Evolutionary conservation across 306 rosid genomes (phyloP), one percentile per base, ranked within the genome.

Genomic region (Mimosa bimucronata): DNA sequence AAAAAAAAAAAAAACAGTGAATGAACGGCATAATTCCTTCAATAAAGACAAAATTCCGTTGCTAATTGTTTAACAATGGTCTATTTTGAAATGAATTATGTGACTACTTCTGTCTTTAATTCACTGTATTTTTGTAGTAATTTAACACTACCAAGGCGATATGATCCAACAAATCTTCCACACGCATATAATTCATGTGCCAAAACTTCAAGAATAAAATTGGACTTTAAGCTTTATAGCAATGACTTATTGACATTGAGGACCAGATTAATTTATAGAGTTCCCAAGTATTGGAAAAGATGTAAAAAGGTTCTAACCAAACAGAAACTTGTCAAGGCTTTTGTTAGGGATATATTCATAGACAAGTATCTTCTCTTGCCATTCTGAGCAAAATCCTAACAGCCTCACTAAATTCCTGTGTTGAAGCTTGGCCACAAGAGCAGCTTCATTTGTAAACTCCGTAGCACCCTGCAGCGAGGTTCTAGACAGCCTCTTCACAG

Each of bases 391-490:
- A 71, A 85, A 89, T 75, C 95, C 91, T 34, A 89, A 81, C 7
- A 91, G 80, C 77, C 90, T 87, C 7, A 46, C 91, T 28, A 91
- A 72, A 78, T 86, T 89, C 76, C 90, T 76, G 53, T 91, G 93
- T 52, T 87, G 85, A 42, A 89, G 93, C 73, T 85, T 87, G 30
- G 90, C 93, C 31, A 91, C 84, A 66, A 91, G 30, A 4, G 80
- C 53, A 19, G 83, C 86, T 60, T 91, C 96, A 75, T 82, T 91
- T 80, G 83, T 84, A 55, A 91, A 91, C 65, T 91, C 91, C 37
- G 21, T 11, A 23, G 80, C 71, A 28, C 97, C 94, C 82, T 90
- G 94, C 78, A 82, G 72, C 13, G 94, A 92, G 45, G 81, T 84
- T 34, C 76, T 57, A 0, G 92, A 90, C 52, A 90, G 82, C 21